phyloP scores from a whole-genome alignment of 2,329 filamentous ascomycete genomes.

The Hysterium pulicare region DNA sequence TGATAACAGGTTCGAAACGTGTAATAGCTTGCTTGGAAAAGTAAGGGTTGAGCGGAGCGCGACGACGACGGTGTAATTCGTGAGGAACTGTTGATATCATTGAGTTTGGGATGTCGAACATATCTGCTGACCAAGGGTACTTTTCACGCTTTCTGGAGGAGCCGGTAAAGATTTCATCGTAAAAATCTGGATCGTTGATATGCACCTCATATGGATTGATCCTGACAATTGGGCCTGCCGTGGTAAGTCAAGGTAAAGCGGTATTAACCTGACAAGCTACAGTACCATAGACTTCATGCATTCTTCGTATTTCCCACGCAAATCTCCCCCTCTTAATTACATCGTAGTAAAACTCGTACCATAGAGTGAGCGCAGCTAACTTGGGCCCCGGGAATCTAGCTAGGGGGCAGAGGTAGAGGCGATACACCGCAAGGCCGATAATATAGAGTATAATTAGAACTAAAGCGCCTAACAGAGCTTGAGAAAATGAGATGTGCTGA shows the following conservation, averaged over 20 bases:
- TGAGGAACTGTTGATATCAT: conserved; percentile 13
- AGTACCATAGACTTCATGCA: conserved; percentile 15
- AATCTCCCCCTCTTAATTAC: conserved; percentile 7
- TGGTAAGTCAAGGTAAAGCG: too few relatives aligned
- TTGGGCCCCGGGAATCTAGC: conserved; percentile 19
- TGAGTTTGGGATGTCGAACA: conserved; percentile 9
- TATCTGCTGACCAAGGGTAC: conserved; percentile 4
- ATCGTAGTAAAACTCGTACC: conserved; percentile 26
- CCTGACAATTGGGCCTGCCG: conserved; percentile 7
- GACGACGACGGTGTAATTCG: conserved; percentile 14
- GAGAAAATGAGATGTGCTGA: too few relatives aligned
- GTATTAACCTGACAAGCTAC: too few relatives aligned
- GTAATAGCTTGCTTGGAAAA: conserved; percentile 14
- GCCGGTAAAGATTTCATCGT: conserved; percentile 5
- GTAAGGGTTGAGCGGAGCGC: conserved; percentile 15
- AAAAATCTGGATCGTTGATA: conserved; percentile 9
- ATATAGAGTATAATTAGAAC: neutral
- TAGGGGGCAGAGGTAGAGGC: conserved; percentile 18
- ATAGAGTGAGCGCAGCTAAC: conserved; percentile 23
- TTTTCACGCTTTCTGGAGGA: conserved; percentile 6
- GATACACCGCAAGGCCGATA: conserved; percentile 11
- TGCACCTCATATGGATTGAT: conserved; percentile 10
- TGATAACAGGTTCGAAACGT: conserved; percentile 12
- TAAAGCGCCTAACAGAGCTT: neutral
- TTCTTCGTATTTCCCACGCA: conserved; percentile 10